phyloP scores from a whole-genome alignment of 495 filamentous ascomycete species.

The Daldinia loculata region DNA sequence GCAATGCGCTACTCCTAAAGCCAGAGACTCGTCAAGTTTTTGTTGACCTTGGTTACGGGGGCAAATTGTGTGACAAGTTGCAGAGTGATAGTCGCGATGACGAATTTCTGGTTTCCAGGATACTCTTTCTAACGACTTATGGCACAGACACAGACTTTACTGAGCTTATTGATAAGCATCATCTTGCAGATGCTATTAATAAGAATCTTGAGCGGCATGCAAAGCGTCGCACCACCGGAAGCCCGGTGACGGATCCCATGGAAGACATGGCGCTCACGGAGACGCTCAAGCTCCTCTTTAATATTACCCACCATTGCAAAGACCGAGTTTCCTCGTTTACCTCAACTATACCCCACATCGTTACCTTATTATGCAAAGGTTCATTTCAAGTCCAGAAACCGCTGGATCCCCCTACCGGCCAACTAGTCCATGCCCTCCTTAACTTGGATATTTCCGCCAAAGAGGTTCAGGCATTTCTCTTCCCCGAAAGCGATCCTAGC shows the following conservation, averaged over 20 bases:
- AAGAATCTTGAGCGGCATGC: slow-evolving; percentile 77
- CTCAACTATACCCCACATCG: slow-evolving; percentile 71
- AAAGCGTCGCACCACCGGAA: slow-evolving; percentile 37
- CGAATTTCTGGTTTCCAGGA: slow-evolving; percentile 84
- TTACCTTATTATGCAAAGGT: slow-evolving; percentile 69
- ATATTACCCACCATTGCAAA: slow-evolving; percentile 77
- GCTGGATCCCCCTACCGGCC: slow-evolving; percentile 57
- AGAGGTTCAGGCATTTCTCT: slow-evolving; percentile 59
- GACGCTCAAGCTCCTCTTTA: slow-evolving; percentile 88
- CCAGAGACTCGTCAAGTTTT: slow-evolving; percentile 77
- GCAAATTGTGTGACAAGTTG: slow-evolving; percentile 74
- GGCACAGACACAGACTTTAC: slow-evolving; percentile 74
- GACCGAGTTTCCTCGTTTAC: slow-evolving; percentile 68
- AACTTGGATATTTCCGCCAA: slow-evolving; percentile 71
- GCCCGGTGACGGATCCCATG: slow-evolving; percentile 63
- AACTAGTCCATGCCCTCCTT: slow-evolving; percentile 80
- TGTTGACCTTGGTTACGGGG: slow-evolving; percentile 77
- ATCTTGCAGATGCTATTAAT: slow-evolving; percentile 72
- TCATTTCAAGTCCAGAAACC: slow-evolving; percentile 48
- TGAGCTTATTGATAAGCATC: slow-evolving; percentile 72
- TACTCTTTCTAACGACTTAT: slow-evolving; percentile 89
- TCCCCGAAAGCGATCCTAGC: slow-evolving; percentile 70
- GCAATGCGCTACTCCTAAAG: slow-evolving; percentile 83
- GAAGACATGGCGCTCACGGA: slow-evolving; percentile 83
- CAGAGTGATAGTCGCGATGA: slow-evolving; percentile 83